These are phyloP conservation scores for Neurospora sp. DNA, from an alignment of 495 filamentous ascomycete species.

Conservation along the genomic window DNA sequence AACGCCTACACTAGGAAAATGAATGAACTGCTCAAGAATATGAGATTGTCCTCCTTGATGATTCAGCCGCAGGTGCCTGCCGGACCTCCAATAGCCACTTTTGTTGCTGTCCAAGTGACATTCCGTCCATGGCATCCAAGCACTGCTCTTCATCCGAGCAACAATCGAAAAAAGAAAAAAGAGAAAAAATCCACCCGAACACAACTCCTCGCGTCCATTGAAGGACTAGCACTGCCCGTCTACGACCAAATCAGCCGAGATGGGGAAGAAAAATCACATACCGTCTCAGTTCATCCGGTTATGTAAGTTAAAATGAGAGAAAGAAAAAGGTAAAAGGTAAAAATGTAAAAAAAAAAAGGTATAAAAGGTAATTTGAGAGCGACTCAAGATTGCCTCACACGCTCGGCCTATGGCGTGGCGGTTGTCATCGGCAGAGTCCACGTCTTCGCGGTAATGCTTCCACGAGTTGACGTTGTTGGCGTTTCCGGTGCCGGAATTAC, in stretches of 20 bases:
- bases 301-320: too few species aligned
- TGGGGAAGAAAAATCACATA: too few species aligned
- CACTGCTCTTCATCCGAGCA: background rate
- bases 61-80: background rate
- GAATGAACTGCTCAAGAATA: background rate
- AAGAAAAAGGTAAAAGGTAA: too few species aligned
- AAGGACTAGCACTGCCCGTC: background rate
- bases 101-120: background rate
- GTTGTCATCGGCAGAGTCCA: too few species aligned
- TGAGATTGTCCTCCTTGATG: background rate
- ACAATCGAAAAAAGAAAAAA: background rate
- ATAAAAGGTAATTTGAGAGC: too few species aligned
- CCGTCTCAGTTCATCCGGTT: too few species aligned
- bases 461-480: too few species aligned
- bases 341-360: too few species aligned
- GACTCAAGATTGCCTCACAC: too few species aligned
- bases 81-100: background rate
- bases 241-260: background rate
- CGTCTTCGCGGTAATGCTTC: too few species aligned
- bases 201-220: background rate
- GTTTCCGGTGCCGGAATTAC: too few species aligned
- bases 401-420: too few species aligned
- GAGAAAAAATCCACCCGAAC: background rate
- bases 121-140: background rate
- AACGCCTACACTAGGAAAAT: background rate